These are phyloP conservation scores for Raphidocelis subcapitata DNA, from an alignment of 139 green algal species.

Conservation along the genomic window DNA sequence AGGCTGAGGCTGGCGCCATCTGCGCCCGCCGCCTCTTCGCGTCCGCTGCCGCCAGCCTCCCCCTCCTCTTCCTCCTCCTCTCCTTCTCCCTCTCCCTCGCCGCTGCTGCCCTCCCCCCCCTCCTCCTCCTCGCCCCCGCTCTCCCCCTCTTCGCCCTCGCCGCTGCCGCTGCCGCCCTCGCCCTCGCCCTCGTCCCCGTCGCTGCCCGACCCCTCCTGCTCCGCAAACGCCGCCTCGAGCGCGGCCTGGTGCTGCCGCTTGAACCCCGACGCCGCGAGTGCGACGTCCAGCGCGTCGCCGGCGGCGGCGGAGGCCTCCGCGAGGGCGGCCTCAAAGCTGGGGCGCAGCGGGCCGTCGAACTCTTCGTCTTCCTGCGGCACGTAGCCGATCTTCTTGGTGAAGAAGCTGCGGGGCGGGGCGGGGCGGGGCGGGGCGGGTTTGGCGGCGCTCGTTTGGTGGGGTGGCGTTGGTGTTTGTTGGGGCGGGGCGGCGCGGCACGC, in stretches of 20 bases:
- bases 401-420: slow-evolving; percentile 45
- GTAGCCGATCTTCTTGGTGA: slow-evolving; percentile 76
- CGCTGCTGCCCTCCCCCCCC: too few species aligned
- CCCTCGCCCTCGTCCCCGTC: slow-evolving; percentile 5
- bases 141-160: too few species aligned
- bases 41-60: too few species aligned
- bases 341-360: not conserved
- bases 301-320: slow-evolving; percentile 20
- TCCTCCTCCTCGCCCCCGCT: too few species aligned
- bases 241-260: slow-evolving; percentile 51
- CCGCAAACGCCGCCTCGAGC: slow-evolving; percentile 19
- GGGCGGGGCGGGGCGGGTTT: not conserved
- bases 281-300: slow-evolving; percentile 48
- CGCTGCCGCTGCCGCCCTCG: not conserved
- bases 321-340: slow-evolving; percentile 5
- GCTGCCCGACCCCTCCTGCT: too few species aligned
- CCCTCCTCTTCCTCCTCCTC: too few species aligned
- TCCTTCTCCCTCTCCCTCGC: not conserved
- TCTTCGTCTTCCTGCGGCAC: slow-evolving; percentile 29
- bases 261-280: slow-evolving; percentile 70
- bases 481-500: not conserved
- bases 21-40: too few species aligned
- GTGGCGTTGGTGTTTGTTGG: not conserved
- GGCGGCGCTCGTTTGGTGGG: not conserved
- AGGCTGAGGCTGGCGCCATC: too few species aligned